Evolutionary conservation across 148 eudicot genomes (phyloP), one percentile per base, ranked within the genome.

Genomic region (Fagopyrum tataricum): DNA sequence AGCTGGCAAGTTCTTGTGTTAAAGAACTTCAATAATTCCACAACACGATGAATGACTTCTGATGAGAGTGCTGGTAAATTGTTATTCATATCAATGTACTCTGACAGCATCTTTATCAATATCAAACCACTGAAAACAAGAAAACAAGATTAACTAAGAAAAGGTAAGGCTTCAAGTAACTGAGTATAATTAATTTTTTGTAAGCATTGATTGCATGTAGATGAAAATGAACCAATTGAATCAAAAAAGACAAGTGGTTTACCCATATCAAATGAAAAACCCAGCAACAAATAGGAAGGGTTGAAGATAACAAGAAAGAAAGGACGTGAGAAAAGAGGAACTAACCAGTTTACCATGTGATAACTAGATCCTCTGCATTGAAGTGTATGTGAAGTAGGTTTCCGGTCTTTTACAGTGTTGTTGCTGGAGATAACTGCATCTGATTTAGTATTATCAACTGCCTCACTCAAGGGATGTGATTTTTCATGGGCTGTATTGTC

Each of bases 331-430:
- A 7, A 44, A 20, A 59, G 42, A 6, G 48, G 52, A 72, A 82
- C 92, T 81, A 78, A 96, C 99, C 97, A 88, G 87, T 96, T 96
- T 81, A 92, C 99, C 97, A 92, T 96, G 89, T 92, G 99, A 84
- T 96, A 96, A 41, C 85, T 85, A 83, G 85, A 85, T 62, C 92
- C 97, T 82, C 80, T 84, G 72, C 77, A 88, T 39, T 68, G 81
- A 72, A 96, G 86, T 78, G 84, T 85, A 47, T 89, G 86, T 68
- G 82, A 78, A 64, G 92, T 79, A 81, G 88, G 70, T 73, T 82
- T 89, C 44, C 88, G 93, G 64, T 85, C 95, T 74, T 82, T 90
- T 39, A 58, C 75, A 73, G 49, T 88, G 67, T 71, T 78, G 77
- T 74, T 84, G 67, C 76, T 81, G 67, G 82, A 80, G 76, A 79